These are phyloP conservation scores for Oryza rufipogon DNA, from an alignment of 176 grass and related monocot genomes.

Conservation along the genomic window DNA sequence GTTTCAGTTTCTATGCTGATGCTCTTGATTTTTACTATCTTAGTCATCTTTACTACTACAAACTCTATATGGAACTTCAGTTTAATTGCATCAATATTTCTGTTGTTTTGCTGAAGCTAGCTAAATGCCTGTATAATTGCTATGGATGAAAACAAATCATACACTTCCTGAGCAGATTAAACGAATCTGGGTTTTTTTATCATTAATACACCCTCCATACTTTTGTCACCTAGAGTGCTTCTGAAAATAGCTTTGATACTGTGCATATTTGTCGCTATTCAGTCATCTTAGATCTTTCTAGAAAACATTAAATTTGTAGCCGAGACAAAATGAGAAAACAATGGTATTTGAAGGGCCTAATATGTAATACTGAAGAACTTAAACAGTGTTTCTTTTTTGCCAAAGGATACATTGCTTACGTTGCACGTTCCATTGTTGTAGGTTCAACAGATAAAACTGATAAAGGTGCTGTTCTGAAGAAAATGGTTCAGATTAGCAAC, in stretches of 20 bases:
- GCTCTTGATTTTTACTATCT: neutral
- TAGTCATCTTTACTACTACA: neutral
- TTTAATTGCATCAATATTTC: neutral
- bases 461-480: conserved; percentile 74
- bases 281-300: neutral
- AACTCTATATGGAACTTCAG: neutral
- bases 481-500: conserved; percentile 94
- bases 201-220: neutral
- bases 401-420: neutral
- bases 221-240: neutral
- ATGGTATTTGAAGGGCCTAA: neutral
- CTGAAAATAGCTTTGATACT: neutral
- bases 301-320: neutral
- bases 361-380: neutral
- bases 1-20: neutral
- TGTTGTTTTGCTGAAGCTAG: neutral
- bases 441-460: conserved; percentile 61
- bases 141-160: neutral
- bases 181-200: neutral
- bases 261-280: neutral
- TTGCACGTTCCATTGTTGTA: conserved; percentile 37
- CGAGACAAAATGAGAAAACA: neutral
- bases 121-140: neutral
- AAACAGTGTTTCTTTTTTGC: neutral
- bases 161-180: neutral